These are phyloP conservation scores for Thermothelomyces thermophilus DNA, from an alignment of 2,329 filamentous ascomycete genomes.

Conservation along the genomic window DNA sequence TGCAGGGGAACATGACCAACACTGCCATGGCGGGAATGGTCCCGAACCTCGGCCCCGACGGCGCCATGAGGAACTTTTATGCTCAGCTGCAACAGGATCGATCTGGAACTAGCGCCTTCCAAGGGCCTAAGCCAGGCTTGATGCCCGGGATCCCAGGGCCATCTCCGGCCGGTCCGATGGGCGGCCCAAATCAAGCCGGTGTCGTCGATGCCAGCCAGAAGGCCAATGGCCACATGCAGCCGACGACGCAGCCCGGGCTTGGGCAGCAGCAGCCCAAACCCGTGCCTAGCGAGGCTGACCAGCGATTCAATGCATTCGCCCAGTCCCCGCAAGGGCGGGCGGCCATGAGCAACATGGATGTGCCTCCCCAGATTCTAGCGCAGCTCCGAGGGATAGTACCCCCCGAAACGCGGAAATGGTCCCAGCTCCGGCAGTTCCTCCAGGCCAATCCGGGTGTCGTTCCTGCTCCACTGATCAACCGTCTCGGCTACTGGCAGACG, in stretches of 20 bases:
- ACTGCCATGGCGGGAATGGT: slow-evolving; percentile 38
- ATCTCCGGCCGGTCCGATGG: slow-evolving; percentile 17
- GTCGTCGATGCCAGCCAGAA: slow-evolving; percentile 18
- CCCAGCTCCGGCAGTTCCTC: slow-evolving; percentile 39
- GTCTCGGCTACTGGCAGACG: slow-evolving; percentile 7
- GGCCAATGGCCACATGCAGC: slow-evolving; percentile 13
- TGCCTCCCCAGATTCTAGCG: slow-evolving; percentile 35
- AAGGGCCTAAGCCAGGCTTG: slow-evolving; percentile 26
- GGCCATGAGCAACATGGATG: slow-evolving; percentile 44
- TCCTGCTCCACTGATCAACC: neutral
- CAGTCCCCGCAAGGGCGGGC: slow-evolving; percentile 29
- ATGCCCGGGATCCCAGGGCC: slow-evolving; percentile 24
- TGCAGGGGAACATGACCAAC: slow-evolving; percentile 33
- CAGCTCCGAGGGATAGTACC: slow-evolving; percentile 31
- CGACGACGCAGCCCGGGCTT: slow-evolving; percentile 11
- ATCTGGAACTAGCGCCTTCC: slow-evolving; percentile 25
- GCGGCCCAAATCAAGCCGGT: slow-evolving; percentile 19
- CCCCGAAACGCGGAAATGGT: slow-evolving; percentile 43
- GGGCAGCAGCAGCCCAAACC: slow-evolving; percentile 25
- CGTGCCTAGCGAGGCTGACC: slow-evolving; percentile 1
- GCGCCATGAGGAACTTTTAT: slow-evolving; percentile 48
- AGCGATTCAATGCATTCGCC: neutral
- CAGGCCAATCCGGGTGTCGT: slow-evolving; percentile 28
- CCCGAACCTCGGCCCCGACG: slow-evolving; percentile 40
- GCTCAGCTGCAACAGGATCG: slow-evolving; percentile 40